A percentile compares a stretch with the other conserved stretches of the same genome.
These are phyloP conservation scores for Deinandra increscens DNA, from an alignment of 129 eudicot species.

Conservation along the genomic window DNA sequence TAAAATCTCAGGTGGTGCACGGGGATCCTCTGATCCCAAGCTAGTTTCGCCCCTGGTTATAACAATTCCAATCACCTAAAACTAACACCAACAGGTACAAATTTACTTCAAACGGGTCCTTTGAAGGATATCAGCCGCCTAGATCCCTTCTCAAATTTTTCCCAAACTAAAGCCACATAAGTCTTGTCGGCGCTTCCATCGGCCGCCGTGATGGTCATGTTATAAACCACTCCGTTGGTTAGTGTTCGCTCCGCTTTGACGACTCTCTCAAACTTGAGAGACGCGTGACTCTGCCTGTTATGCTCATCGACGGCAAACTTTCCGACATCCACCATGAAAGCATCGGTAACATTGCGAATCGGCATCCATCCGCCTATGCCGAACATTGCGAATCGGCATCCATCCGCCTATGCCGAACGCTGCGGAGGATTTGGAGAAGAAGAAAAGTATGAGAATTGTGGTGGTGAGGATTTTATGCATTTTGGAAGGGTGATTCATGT, in stretches of 20 bases:
- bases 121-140: slow-evolving; percentile 21
- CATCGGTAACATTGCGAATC: slow-evolving; percentile 13
- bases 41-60: too few relatives aligned
- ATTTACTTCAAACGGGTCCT: slow-evolving; percentile 25
- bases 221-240: slow-evolving; percentile 23
- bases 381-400: too few relatives aligned
- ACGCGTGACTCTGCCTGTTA: background rate
- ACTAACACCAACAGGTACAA: background rate
- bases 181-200: background rate
- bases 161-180: slow-evolving; percentile 33
- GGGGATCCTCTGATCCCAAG: too few relatives aligned
- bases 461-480: slow-evolving; percentile 1
- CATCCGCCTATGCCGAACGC: background rate
- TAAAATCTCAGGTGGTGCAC: too few relatives aligned
- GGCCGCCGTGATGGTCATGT: slow-evolving; percentile 17
- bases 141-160: slow-evolving; percentile 7
- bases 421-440: background rate
- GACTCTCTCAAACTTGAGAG: slow-evolving; percentile 8
- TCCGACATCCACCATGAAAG: slow-evolving; percentile 17
- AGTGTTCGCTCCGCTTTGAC: slow-evolving; percentile 26
- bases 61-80: background rate
- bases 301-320: slow-evolving; percentile 30
- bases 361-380: slow-evolving; percentile 23
- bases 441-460: background rate
- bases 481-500: background rate